Evolutionary conservation across 805 yeast species (phyloP), one percentile per base, ranked within the genome.

Genomic region (Teunomyces lycoperdinae): DNA sequence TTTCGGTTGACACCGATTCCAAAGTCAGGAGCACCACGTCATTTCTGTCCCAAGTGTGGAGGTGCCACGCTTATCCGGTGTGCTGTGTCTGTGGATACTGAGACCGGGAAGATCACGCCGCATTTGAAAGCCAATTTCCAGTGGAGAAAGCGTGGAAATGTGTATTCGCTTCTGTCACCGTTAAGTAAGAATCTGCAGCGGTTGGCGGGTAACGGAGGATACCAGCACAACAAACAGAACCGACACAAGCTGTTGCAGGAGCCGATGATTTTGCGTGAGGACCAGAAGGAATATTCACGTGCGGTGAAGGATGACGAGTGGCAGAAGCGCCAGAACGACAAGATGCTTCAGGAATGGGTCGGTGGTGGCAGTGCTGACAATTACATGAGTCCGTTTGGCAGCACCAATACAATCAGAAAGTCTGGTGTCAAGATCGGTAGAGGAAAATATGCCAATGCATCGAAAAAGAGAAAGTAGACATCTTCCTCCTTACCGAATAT

Each of bases 21-120:
- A 26, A 86, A 84, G 58, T 78, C 80, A 53, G 91, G 91, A 2
- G 78, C 76, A 36, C 82, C 91, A 41, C 81, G 81, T 58, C 97
- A 90, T 67, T 94, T 94, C 73, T 94, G 99, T 66, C 87, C 97
- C 11, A 79, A 83, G 45, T 94, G 99, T 76, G 99, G 99, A 51
- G 97, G 97, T 44, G 82, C 85, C 50, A 92, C 99, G 0, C 70
- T 94, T 50, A 64, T 91, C 56, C 79, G 98, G 67, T 90, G 96
- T 68, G 89, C 96, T 0, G 97, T 94, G 1, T 83, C 96, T 11
- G 82, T 94, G 13, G 85, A 87, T 60, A 76, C 88, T 16, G 74
- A 70, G 24, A 81, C 94, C 1, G 99, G 99, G 39, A 81, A 81
- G 53, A 71, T 94, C 29, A 85, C 85, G 16, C 96, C 97, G 13